These are phyloP conservation scores for Rhynchospora pubera DNA, from an alignment of 176 grass and related monocot genomes.

Conservation along the genomic window DNA sequence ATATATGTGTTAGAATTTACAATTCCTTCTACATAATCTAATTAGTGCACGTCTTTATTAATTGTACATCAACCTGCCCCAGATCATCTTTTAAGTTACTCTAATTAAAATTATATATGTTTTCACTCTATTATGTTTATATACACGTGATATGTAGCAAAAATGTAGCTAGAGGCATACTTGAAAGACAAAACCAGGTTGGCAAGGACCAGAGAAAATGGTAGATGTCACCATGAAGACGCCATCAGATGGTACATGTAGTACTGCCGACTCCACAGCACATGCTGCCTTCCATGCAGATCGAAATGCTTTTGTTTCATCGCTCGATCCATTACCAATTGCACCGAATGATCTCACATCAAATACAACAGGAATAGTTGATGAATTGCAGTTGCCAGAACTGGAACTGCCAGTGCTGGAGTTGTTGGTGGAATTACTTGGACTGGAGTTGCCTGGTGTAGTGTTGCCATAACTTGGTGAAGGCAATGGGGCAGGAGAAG, in stretches of 20 bases:
- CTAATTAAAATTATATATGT: background rate
- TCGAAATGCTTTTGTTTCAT: constrained; percentile 56
- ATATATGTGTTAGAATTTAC: too few species aligned
- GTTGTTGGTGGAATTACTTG: background rate
- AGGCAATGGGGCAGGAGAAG: too few species aligned
- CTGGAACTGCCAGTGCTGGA: background rate
- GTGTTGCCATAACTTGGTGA: background rate
- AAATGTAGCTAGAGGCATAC: constrained; percentile 13
- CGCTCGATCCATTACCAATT: constrained; percentile 34
- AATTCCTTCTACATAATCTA: background rate
- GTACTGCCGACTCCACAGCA: background rate
- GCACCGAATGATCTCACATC: constrained; percentile 57
- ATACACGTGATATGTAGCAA: background rate
- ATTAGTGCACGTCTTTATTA: background rate
- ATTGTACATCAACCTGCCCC: background rate
- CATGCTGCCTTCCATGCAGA: constrained; percentile 70
- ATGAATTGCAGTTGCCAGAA: background rate
- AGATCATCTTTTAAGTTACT: background rate
- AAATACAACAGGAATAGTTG: constrained; percentile 21
- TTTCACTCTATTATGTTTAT: background rate
- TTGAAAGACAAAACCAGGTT: constrained; percentile 36
- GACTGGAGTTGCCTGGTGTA: background rate
- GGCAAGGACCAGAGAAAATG: constrained; percentile 58
- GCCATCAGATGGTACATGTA: constrained; percentile 61
- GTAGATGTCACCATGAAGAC: constrained; percentile 65